These are phyloP conservation scores for Andrographis paniculata DNA, from an alignment of 305 asterid genomes.

Conservation along the genomic window DNA sequence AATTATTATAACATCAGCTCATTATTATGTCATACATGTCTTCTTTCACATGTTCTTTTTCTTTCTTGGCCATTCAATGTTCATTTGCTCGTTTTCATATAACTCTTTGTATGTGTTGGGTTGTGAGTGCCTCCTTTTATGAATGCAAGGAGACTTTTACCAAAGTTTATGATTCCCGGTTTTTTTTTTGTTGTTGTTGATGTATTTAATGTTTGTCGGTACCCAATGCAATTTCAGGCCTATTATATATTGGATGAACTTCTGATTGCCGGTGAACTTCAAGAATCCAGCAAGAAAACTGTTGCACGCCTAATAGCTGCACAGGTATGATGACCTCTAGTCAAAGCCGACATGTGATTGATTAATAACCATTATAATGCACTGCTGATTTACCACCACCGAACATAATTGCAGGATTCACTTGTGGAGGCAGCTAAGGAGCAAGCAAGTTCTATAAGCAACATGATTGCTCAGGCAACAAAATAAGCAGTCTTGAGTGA, in stretches of 20 bases:
- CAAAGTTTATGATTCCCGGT: no score
- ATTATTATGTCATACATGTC: no score
- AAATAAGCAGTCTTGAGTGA: slow-evolving; percentile 36
- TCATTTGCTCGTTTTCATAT: no score
- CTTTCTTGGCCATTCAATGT: no score
- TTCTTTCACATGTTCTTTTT: no score
- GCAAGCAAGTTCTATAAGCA: slow-evolving; percentile 85
- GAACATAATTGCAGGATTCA: slow-evolving; percentile 58
- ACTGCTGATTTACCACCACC: slow-evolving; percentile 11
- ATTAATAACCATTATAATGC: slow-evolving; percentile 11
- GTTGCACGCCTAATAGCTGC: slow-evolving; percentile 92
- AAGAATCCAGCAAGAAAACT: slow-evolving; percentile 95
- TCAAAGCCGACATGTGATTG: not conserved
- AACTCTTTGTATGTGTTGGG: no score
- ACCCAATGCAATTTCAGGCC: slow-evolving; percentile 47
- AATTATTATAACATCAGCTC: no score
- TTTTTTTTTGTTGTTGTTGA: no score
- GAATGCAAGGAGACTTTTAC: no score
- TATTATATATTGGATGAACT: slow-evolving; percentile 91
- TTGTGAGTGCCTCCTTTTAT: no score
- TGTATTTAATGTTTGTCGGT: not conserved
- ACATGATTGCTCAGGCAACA: slow-evolving; percentile 91
- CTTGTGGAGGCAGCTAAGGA: slow-evolving; percentile 97
- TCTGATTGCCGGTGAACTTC: slow-evolving; percentile 96
- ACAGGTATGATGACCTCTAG: slow-evolving; percentile 40